Evolutionary conservation across 345 rosid genomes (phyloP), one percentile per base, ranked within the genome.

Genomic region (Euphorbia tirucalli): DNA sequence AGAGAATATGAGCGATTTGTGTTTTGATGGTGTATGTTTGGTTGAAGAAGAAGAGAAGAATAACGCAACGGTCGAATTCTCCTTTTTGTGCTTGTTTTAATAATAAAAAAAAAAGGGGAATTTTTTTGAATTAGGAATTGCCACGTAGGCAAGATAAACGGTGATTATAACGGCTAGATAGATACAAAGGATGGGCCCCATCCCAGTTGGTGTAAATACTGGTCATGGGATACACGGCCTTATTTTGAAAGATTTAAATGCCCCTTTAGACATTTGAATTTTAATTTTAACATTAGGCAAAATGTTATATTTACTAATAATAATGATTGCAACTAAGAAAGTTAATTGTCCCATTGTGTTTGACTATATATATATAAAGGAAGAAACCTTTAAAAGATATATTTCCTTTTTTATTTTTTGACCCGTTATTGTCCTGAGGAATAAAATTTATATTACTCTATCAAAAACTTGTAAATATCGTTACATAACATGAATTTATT

Each of bases 41-140:
- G 65, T 24, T n/a, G 65, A 21, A 19, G 65, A 31, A 19, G 21
- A 39, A 14, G 5, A 0, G 16, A 44, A 50, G 30, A 30, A 25
- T 50, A 31, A 25, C 41, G 21, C 28, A 77, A 78, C 81, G 81
- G 74, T 78, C 77, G 74, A 69, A 73, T 73, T 78, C 18, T 14
- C n/a, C n/a, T n/a, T n/a, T 11, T 7, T 7, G 11, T 46, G 1
- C 18, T 49, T 64, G 73, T 21, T 57, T 67, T 50, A 27, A 5
- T 46, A n/a, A n/a, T n/a, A n/a, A n/a, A n/a, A n/a, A n/a, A 41
- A 27, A 43, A 44, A 14, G 54, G 31, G 39, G 19, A 1, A 11
- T 48, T 8, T 21, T 58, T 77, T 72, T 71, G 73, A 77, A 72
- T 71, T 65, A 55, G 3, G 69, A 65, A 35, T 11, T 28, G 68